Evolutionary conservation across 805 yeast genomes (phyloP).

Genomic region (Candida succiphila): DNA sequence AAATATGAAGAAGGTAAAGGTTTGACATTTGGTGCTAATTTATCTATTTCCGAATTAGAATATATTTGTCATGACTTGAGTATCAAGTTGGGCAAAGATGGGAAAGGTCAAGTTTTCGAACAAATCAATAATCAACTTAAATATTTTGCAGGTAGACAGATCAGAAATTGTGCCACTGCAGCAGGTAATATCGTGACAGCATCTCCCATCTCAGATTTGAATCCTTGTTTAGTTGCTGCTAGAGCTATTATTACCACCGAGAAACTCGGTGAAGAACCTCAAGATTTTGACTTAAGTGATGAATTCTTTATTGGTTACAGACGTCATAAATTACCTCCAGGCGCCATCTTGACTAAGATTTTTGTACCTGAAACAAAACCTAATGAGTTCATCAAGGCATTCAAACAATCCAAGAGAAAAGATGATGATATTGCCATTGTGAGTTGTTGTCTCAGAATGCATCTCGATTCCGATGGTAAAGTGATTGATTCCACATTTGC

Average conservation of each 20-base stretch:
- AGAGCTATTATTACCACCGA: conserved; percentile 28
- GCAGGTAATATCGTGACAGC: conserved; percentile 42
- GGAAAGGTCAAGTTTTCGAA: conserved; percentile 23
- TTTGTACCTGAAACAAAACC: conserved; percentile 28
- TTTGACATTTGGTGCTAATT: conserved; percentile 31
- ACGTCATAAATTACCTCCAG: conserved; percentile 26
- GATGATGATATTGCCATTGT: conserved; percentile 43
- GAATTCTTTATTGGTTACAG: conserved; percentile 37
- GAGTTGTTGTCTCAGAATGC: conserved; percentile 27
- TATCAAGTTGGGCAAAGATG: conserved; percentile 10
- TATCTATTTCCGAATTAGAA: conserved; percentile 30
- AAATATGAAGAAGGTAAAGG: conserved; percentile 29
- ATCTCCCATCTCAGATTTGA: conserved; percentile 38
- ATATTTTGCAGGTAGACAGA: conserved; percentile 38
- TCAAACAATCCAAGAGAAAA: conserved; percentile 37
- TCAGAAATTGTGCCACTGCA: conserved; percentile 39
- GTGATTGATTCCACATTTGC: conserved; percentile 24
- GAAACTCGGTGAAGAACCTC: conserved; percentile 17
- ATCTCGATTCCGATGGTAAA: conserved; percentile 12
- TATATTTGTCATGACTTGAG: conserved; percentile 22
- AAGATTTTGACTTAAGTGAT: conserved; percentile 23
- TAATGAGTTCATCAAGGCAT: conserved; percentile 28
- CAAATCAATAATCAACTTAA: conserved; percentile 32
- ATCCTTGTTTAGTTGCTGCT: conserved; percentile 33
- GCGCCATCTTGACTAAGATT: conserved; percentile 25